Conservation (phyloP, 192 early-diverging fungal genomes). For the Kappamyces sp. region DNA sequence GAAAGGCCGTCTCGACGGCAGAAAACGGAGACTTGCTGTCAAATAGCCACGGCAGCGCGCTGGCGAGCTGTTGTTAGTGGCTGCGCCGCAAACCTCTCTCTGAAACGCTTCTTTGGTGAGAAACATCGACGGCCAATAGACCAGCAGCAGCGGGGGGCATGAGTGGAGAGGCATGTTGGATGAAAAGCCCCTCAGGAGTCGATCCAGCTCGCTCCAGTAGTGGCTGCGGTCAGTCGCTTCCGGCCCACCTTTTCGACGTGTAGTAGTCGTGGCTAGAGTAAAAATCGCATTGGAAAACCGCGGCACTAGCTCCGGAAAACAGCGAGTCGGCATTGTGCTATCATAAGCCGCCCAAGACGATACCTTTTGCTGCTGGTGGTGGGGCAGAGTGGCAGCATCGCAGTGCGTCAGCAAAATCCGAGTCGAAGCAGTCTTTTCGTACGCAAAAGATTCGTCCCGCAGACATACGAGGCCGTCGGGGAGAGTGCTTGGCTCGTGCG, state of each 20-base stretch:
- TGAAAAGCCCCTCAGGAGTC: constrained; percentile 1
- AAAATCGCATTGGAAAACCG: constrained; percentile 29
- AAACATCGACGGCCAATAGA: constrained; percentile 3
- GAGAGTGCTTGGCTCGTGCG: not conserved
- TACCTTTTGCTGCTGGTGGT: no score
- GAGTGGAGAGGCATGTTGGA: constrained; percentile 3
- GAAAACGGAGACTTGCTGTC: constrained; percentile 2
- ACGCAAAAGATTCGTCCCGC: no score
- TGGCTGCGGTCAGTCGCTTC: not conserved
- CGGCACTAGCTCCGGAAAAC: constrained; percentile 15
- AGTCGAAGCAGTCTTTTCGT: no score
- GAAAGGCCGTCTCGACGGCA: not conserved
- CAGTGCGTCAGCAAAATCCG: not conserved
- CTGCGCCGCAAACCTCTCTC: not conserved
- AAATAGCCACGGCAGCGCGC: not conserved
- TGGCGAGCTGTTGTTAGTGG: not conserved
- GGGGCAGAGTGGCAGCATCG: not conserved
- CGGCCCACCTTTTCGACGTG: not conserved
- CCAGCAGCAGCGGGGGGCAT: constrained; percentile 1
- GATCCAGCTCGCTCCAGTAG: not conserved
- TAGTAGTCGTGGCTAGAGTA: not conserved
- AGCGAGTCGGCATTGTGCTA: constrained; percentile 18
- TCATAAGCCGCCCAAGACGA: not conserved
- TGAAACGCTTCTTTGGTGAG: not conserved
- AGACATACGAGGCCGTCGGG: not conserved